Percentiles rank a stretch among this genome's conserved stretches.
phyloP scores from a whole-genome alignment of 2,329 filamentous ascomycete genomes.

The Ceratocystis ficicola region DNA sequence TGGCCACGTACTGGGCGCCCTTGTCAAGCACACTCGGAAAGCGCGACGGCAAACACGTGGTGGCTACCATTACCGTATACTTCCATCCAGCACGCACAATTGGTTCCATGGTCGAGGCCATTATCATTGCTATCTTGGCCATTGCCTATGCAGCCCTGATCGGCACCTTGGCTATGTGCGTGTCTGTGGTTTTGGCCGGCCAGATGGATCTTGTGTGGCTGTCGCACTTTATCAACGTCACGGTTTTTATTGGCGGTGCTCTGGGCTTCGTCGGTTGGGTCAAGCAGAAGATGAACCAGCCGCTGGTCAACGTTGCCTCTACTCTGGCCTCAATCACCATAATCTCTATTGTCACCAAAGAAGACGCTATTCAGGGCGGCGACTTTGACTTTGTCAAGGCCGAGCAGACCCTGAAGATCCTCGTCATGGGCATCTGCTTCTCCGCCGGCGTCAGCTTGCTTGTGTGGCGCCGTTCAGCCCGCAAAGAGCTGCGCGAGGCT shows the following conservation, averaged over 20 bases:
- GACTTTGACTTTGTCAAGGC: constrained; percentile 74
- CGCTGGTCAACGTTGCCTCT: constrained; percentile 71
- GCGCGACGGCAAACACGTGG: constrained; percentile 85
- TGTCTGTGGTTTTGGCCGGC: constrained; percentile 65
- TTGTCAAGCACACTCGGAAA: constrained; percentile 64
- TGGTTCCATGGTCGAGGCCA: constrained; percentile 82
- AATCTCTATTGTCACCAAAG: constrained; percentile 82
- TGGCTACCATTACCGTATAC: constrained; percentile 87
- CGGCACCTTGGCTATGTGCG: constrained; percentile 75
- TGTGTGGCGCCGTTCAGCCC: constrained; percentile 67
- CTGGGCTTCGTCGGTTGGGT: constrained; percentile 81
- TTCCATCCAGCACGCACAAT: constrained; percentile 80
- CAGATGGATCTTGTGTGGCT: constrained; percentile 53
- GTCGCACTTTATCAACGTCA: constrained; percentile 65
- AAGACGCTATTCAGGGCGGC: constrained; percentile 72
- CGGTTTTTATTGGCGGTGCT: constrained; percentile 75
- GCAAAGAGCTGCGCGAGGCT: constrained; percentile 58
- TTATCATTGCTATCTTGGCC: constrained; percentile 61
- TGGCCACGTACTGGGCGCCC: constrained; percentile 69
- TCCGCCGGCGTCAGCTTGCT: constrained; percentile 64
- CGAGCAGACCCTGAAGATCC: constrained; percentile 68
- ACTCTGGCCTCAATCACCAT: constrained; percentile 79
- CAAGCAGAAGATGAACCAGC: constrained; percentile 66
- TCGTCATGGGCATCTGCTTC: constrained; percentile 62
- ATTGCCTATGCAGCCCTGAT: constrained; percentile 60